Evolutionary conservation across 768 basidiomycete genomes (phyloP).

Genomic region (Lenzites betulinus): DNA sequence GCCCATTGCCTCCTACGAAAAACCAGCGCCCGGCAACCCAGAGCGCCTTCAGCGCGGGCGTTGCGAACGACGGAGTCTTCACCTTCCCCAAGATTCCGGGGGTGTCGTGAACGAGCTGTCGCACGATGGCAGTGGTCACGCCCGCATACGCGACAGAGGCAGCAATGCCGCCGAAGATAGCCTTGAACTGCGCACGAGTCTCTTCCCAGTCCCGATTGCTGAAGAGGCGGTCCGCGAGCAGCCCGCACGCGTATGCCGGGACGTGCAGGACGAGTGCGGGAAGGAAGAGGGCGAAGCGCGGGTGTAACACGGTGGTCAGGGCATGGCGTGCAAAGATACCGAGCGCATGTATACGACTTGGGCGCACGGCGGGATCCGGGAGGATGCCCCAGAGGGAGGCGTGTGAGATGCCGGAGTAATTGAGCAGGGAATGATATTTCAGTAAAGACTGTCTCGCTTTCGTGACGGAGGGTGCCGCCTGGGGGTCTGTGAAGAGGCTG

Average conservation of each 20-base stretch:
- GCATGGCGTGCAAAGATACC: conserved; percentile 74
- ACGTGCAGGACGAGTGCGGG: conserved; percentile 79
- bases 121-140: conserved; percentile 10
- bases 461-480: conserved; percentile 56
- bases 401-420: conserved; percentile 76
- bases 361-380: conserved; percentile 66
- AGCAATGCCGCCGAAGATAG: conserved; percentile 62
- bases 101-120: neutral
- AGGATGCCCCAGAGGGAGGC: conserved; percentile 76
- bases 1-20: neutral
- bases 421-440: conserved; percentile 83
- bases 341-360: conserved; percentile 65
- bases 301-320: conserved; percentile 65
- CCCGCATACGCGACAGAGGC: conserved; percentile 19
- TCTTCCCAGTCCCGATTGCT: conserved; percentile 76
- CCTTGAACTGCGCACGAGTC: conserved; percentile 94
- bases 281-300: conserved; percentile 84
- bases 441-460: conserved; percentile 67
- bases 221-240: conserved; percentile 66
- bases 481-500: conserved; percentile 73
- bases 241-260: conserved; percentile 82
- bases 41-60: neutral
- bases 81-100: neutral
- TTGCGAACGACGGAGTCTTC: neutral
- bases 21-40: conserved; percentile 9